phyloP scores from a whole-genome alignment of 2,329 filamentous ascomycete genomes.

The Fusarium mundagurra region DNA sequence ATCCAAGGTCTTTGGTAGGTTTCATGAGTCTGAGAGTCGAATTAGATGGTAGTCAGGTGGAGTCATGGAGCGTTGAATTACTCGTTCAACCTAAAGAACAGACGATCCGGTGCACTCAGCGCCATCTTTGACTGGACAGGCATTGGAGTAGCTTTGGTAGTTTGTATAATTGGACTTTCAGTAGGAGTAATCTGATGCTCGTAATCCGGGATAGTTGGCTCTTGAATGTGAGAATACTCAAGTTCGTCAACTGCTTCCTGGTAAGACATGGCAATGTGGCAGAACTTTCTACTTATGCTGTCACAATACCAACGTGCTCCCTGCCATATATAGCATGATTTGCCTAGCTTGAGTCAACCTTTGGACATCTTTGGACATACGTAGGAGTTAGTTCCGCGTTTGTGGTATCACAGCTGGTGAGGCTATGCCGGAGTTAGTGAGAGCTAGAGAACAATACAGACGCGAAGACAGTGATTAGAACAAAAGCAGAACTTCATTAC shows the following conservation, averaged over 20 bases:
- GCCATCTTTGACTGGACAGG: neutral
- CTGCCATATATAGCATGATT: neutral
- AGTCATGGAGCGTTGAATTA: neutral
- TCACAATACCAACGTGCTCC: neutral
- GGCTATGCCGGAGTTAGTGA: neutral
- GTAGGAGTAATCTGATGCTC: neutral
- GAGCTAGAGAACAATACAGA: neutral
- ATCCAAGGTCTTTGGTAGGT: neutral
- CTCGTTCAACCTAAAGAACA: neutral
- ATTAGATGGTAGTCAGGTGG: neutral
- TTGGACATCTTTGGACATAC: neutral
- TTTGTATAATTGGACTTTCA: too few relatives aligned
- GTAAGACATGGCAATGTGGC: neutral
- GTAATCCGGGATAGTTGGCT: neutral
- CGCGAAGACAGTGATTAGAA: neutral
- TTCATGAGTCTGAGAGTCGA: neutral
- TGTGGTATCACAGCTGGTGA: neutral
- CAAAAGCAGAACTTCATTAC: neutral
- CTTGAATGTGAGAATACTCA: neutral
- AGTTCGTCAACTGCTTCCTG: neutral
- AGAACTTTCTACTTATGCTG: neutral
- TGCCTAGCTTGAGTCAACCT: fast-evolving
- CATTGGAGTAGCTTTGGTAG: neutral
- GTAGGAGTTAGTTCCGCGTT: neutral
- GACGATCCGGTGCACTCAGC: neutral